Base-by-base conservation (phyloP, 495 filamentous ascomycete genomes). In the Parachaetomium inaequale region DNA sequence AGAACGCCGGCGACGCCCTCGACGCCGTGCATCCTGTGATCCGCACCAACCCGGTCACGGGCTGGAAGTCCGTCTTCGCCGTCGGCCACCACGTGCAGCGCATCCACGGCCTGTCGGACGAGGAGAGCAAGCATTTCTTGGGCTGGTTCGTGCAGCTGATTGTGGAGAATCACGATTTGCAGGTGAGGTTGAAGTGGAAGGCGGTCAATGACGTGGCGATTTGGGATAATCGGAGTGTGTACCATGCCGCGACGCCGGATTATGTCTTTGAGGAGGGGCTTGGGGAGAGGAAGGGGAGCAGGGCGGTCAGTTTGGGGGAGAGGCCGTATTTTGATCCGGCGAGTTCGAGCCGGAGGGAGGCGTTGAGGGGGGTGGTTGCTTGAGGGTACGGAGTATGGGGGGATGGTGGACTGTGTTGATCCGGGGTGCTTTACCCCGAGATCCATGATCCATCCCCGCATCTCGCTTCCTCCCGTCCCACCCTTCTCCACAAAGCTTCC, bases 31-130 rank as follows among this genome's bases (percentile, higher is more conserved):
- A 93, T 71, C 87, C 88, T 0, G 83, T 92, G 2, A 76, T 92
- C 28, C 86, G 90, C 10, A 92, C 89, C n/a, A 91, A 93, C 70
- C 89, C 90, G 0, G 86, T 92, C 0, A 91, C 89, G 0, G 89
- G 89, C 2, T 92, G 89, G 88, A 90, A 90, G 71, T 80, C 74
- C 5, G 75, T 93, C 15, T 92, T 85, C 67, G 85, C 82, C 2
- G 80, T 87, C 28, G 86, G 86, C 47, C 78, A 69, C 49, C 86
- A 89, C 73, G 77, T 84, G 2, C 72, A 82, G 64, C 70, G 79
- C 21, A 87, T 92, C 74, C 84, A 91, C 70, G 90, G 81, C 6
- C 69, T 93, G 28, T 79, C 81, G 0, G 79, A 85, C n/a, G 75
- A 81, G 15, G 91, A 93, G 78, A 85, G 81, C 58, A 70, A 78